Conservation (phyloP, 345 rosid species). For the Schrenkiella parvula region DNA sequence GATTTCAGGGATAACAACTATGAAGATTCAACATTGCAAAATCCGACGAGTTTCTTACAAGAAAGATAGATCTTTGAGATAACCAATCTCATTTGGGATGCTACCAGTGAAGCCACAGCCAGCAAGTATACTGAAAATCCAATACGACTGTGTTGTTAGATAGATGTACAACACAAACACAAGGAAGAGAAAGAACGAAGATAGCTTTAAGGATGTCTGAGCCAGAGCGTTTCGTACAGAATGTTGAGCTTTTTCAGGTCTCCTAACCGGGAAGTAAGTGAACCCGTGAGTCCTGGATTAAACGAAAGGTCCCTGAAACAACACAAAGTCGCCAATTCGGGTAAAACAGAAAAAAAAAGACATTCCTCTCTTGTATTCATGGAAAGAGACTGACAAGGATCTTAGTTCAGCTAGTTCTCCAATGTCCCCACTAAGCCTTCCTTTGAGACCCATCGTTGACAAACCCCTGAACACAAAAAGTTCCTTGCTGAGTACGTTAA, state of each 20-base stretch:
- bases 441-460: slow-evolving; percentile 77
- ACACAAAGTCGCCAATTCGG: neutral
- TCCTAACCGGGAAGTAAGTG: slow-evolving; percentile 69
- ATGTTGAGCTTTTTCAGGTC: slow-evolving; percentile 72
- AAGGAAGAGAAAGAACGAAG: neutral
- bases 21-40: neutral
- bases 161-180: neutral
- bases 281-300: slow-evolving; percentile 68
- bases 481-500: slow-evolving; percentile 4
- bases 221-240: slow-evolving; percentile 47
- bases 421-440: slow-evolving; percentile 85
- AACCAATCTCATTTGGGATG: slow-evolving; percentile 81
- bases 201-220: neutral
- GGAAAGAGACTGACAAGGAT: slow-evolving; percentile 62
- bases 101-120: slow-evolving; percentile 86
- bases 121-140: slow-evolving; percentile 63
- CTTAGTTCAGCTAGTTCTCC: slow-evolving; percentile 78
- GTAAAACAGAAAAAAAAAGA: neutral
- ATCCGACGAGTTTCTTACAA: slow-evolving; percentile 46
- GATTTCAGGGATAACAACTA: neutral
- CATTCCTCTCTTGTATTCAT: neutral
- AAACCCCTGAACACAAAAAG: slow-evolving; percentile 49
- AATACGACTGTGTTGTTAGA: neutral
- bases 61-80: slow-evolving; percentile 72
- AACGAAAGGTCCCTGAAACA: slow-evolving; percentile 79